Evolutionary conservation across 2,329 filamentous ascomycete species (phyloP).

Genomic region (Xylariomycetidae sp.): DNA sequence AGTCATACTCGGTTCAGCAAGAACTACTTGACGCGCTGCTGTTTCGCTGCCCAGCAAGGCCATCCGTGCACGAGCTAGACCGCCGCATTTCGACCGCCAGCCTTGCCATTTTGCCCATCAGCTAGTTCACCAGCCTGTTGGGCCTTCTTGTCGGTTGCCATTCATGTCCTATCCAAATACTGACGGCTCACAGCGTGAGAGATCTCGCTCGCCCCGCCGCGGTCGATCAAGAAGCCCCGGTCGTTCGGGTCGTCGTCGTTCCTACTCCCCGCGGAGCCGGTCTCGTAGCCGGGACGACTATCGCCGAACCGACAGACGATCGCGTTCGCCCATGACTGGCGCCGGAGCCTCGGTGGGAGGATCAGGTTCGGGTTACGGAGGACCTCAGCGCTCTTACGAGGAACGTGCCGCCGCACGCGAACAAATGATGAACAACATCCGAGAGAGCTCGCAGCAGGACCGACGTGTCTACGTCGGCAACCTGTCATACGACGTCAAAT

Average conservation of each 20-base stretch:
- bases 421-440: slow-evolving; percentile 91
- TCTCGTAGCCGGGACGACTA: slow-evolving; percentile 74
- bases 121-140: slow-evolving; percentile 1
- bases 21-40: too few species aligned
- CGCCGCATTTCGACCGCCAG: too few species aligned
- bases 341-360: slow-evolving; percentile 64
- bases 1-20: too few species aligned
- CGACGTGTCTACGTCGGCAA: slow-evolving; percentile 99
- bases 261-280: slow-evolving; percentile 72
- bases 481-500: slow-evolving; percentile 98
- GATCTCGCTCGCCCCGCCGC: slow-evolving; percentile 71
- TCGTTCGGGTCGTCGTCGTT: slow-evolving; percentile 62
- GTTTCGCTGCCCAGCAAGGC: too few species aligned
- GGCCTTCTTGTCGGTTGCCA: slow-evolving; percentile 8
- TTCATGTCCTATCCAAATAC: slow-evolving; percentile 19
- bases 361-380: slow-evolving; percentile 60
- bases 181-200: slow-evolving; percentile 64
- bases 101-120: neutral
- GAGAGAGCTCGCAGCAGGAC: slow-evolving; percentile 95
- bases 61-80: too few species aligned
- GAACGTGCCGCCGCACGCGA: slow-evolving; percentile 79
- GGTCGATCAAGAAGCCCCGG: slow-evolving; percentile 79
- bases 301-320: slow-evolving; percentile 67
- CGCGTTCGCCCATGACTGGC: slow-evolving; percentile 81
- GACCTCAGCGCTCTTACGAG: slow-evolving; percentile 72